Evolutionary conservation across 2,329 filamentous ascomycete genomes (phyloP).

Genomic region (Pseudopyrenochaeta lycopersici): DNA sequence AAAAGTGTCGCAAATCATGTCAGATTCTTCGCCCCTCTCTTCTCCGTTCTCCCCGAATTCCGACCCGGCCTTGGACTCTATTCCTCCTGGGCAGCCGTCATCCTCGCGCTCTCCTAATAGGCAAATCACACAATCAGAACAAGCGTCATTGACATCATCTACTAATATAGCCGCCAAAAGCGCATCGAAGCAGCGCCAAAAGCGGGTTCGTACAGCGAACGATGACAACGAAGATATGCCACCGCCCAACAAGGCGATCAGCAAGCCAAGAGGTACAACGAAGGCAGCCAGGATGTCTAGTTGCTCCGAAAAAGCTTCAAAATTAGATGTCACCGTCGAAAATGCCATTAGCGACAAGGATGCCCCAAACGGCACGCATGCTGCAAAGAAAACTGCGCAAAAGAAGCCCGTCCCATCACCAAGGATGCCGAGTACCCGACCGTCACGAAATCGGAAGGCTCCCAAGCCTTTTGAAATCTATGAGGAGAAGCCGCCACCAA

Average conservation of each 20-base stretch:
- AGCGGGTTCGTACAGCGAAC: constrained; percentile 16
- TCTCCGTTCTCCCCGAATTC: constrained; percentile 5
- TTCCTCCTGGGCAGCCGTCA: background rate
- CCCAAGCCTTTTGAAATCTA: constrained; percentile 32
- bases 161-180: constrained; percentile 4
- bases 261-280: constrained; percentile 3
- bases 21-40: constrained; percentile 21
- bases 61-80: constrained; percentile 4
- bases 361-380: background rate
- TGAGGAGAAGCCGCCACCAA: constrained; percentile 14
- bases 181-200: constrained; percentile 4
- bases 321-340: background rate
- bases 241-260: constrained; percentile 10
- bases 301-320: background rate
- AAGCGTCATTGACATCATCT: background rate
- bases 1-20: constrained; percentile 11
- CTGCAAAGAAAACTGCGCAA: constrained; percentile 8
- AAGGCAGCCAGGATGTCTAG: background rate
- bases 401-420: constrained; percentile 13
- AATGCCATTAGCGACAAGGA: too few species aligned
- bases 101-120: too few species aligned
- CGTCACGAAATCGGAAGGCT: constrained; percentile 38
- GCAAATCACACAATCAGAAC: background rate
- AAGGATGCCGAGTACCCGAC: constrained; percentile 23
- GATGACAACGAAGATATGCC: constrained; percentile 3